phyloP scores from a whole-genome alignment of 176 grass and related monocot species.

The Oryza brachyantha region DNA sequence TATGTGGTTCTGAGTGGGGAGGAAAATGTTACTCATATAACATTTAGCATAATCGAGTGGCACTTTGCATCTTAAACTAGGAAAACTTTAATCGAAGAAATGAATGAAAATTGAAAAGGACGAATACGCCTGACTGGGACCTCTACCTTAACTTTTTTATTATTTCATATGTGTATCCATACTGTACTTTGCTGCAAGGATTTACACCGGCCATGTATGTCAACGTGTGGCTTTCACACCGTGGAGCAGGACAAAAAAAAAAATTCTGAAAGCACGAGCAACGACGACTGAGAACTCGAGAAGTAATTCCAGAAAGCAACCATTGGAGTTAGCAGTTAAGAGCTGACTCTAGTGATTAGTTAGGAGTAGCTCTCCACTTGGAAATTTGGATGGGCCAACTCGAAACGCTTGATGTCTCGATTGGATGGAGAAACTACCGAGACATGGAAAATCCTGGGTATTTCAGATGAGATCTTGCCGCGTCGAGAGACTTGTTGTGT shows the following conservation, averaged over 20 bases:
- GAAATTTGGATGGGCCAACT: not conserved
- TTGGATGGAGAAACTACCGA: constrained; percentile 2
- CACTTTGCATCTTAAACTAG: not conserved
- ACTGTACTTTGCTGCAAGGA: too few relatives aligned
- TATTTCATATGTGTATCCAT: too few relatives aligned
- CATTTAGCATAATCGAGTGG: not conserved
- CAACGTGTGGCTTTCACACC: not conserved
- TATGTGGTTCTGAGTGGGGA: not conserved
- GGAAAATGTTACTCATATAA: too few relatives aligned
- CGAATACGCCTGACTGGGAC: not conserved
- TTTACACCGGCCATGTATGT: not conserved
- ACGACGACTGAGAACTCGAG: not conserved
- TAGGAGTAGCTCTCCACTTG: not conserved
- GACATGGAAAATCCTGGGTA: not conserved
- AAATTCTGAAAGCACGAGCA: not conserved
- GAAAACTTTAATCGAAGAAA: not conserved
- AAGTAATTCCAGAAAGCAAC: not conserved
- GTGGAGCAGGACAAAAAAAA: not conserved
- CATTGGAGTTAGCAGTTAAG: not conserved
- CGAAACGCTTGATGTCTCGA: not conserved
- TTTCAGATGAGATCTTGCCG: not conserved
- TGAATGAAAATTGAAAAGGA: not conserved
- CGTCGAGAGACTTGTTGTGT: not conserved
- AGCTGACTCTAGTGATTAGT: not conserved
- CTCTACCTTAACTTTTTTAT: not conserved